Evolutionary conservation across 352 stramenopile genomes (phyloP).

Genomic region (Pythium phragmiticola): DNA sequence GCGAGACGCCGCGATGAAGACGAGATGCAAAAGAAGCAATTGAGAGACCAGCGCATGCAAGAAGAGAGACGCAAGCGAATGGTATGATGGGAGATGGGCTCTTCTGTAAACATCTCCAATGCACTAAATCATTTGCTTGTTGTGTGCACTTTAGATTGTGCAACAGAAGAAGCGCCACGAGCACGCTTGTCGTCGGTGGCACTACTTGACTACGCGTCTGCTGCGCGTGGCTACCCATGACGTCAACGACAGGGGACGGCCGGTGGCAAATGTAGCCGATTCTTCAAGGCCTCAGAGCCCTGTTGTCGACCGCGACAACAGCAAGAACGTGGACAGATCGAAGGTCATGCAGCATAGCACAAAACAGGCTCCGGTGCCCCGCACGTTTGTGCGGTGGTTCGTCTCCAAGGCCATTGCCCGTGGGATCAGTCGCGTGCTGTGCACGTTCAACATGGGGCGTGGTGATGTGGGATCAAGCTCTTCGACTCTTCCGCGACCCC

Average conservation of each 20-base stretch:
- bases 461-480: not conserved
- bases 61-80: conserved; percentile 41
- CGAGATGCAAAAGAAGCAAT: conserved; percentile 33
- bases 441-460: conserved; percentile 33
- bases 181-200: conserved; percentile 34
- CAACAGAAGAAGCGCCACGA: conserved; percentile 38
- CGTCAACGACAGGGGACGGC: conserved; percentile 7
- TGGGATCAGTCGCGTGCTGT: conserved; percentile 37
- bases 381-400: conserved; percentile 34
- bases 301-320: not conserved
- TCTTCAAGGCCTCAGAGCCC: not conserved
- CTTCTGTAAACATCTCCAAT: no score
- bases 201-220: conserved; percentile 36
- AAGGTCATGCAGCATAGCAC: not conserved
- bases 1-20: conserved; percentile 32
- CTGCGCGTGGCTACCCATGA: conserved; percentile 24
- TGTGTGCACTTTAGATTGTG: conserved; percentile 16
- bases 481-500: not conserved
- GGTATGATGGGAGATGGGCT: conserved; percentile 6
- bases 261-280: not conserved
- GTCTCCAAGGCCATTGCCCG: conserved; percentile 31
- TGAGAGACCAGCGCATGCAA: conserved; percentile 40
- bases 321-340: conserved; percentile 3
- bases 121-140: not conserved
- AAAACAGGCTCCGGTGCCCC: conserved; percentile 22